Conservation (phyloP, 2,329 filamentous ascomycete genomes). For the Graphium sp. region DNA sequence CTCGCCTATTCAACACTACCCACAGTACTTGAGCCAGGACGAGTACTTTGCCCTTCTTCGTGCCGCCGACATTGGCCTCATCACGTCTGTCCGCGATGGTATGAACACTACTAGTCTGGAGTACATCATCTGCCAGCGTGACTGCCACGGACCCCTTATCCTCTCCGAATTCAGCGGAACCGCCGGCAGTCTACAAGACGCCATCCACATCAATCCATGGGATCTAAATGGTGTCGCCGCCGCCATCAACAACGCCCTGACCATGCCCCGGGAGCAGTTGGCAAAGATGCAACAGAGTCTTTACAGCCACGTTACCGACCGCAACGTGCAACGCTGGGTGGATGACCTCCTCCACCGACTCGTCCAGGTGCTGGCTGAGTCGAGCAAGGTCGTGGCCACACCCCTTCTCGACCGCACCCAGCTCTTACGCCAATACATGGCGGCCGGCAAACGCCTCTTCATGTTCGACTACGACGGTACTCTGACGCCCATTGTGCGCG, state of each 20-base stretch:
- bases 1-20: slow-evolving; percentile 85
- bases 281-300: slow-evolving; percentile 54
- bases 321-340: slow-evolving; percentile 80
- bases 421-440: slow-evolving; percentile 57
- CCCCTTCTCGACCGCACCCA: slow-evolving; percentile 63
- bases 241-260: slow-evolving; percentile 67
- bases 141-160: slow-evolving; percentile 74
- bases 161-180: slow-evolving; percentile 95
- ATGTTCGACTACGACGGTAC: slow-evolving; percentile 99
- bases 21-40: slow-evolving; percentile 75
- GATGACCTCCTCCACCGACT: slow-evolving; percentile 63
- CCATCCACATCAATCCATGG: slow-evolving; percentile 96
- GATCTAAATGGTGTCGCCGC: slow-evolving; percentile 71
- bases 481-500: slow-evolving; percentile 83
- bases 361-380: slow-evolving; percentile 63
- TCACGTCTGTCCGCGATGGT: slow-evolving; percentile 88
- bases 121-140: slow-evolving; percentile 83
- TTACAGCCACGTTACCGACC: slow-evolving; percentile 69
- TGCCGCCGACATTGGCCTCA: slow-evolving; percentile 77
- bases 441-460: slow-evolving; percentile 67
- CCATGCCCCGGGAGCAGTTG: slow-evolving; percentile 52
- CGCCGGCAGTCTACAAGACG: slow-evolving; percentile 66
- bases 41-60: slow-evolving; percentile 93
- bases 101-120: slow-evolving; percentile 97
- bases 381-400: slow-evolving; percentile 59